Evolutionary conservation across 192 early-diverging fungal species (phyloP).

Genomic region (Podila clonocystis): DNA sequence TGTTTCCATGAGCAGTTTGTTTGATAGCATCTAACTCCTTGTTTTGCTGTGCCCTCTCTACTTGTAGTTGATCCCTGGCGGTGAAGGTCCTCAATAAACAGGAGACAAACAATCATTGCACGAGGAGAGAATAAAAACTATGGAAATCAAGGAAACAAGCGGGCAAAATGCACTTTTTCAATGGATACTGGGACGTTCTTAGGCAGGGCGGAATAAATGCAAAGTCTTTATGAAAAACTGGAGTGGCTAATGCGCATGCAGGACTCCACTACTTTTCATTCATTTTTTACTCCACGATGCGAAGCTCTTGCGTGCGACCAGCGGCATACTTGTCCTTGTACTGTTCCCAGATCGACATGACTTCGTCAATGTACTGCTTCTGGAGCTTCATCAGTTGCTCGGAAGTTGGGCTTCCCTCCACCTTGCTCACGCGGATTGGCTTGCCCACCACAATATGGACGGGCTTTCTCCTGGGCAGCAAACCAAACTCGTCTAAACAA

Average conservation of each 20-base stretch:
- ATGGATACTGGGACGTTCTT: too few species aligned
- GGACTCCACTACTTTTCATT: not conserved
- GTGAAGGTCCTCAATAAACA: conserved; percentile 57
- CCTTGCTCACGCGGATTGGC: conserved; percentile 67
- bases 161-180: too few species aligned
- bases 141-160: conserved; percentile 1
- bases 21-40: not conserved
- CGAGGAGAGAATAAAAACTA: not conserved
- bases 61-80: conserved; percentile 65
- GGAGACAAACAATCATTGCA: not conserved
- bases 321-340: conserved; percentile 81
- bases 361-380: conserved; percentile 71
- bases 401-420: conserved; percentile 64
- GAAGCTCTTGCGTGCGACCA: conserved; percentile 69
- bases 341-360: conserved; percentile 68
- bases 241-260: not conserved
- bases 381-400: conserved; percentile 72
- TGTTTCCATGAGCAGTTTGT: not conserved
- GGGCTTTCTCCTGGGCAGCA: conserved; percentile 61
- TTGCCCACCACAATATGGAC: conserved; percentile 62
- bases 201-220: too few species aligned
- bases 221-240: not conserved
- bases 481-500: conserved; percentile 59
- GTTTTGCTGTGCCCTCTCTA: not conserved
- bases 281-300: conserved; percentile 66